A percentile compares a stretch with the other conserved stretches of the same genome.
Evolutionary conservation across 305 asterid genomes (phyloP).

Genomic region (Euphrasia arctica): DNA sequence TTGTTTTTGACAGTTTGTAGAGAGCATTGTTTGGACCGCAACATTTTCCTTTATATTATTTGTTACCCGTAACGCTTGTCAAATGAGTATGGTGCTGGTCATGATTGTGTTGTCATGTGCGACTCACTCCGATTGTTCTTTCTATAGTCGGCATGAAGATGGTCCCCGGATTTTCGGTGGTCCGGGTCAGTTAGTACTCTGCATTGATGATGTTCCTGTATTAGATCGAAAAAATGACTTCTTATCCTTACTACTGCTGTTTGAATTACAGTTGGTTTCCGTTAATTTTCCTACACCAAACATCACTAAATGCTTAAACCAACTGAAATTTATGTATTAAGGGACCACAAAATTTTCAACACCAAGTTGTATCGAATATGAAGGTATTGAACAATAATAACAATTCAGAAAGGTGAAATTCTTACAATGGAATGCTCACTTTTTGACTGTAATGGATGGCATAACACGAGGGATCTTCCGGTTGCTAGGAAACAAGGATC

Average conservation of each 20-base stretch:
- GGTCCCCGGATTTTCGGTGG: neutral
- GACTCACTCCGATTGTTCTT: neutral
- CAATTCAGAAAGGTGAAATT: neutral
- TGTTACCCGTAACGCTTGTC: neutral
- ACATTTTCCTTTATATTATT: neutral
- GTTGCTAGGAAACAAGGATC: conserved; percentile 33
- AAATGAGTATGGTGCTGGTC: neutral
- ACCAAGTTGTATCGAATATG: too few relatives aligned
- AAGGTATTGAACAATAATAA: too few relatives aligned
- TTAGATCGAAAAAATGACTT: neutral
- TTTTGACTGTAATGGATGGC: conserved; percentile 35
- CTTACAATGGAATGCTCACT: conserved; percentile 29
- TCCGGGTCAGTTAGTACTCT: neutral
- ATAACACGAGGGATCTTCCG: conserved; percentile 38
- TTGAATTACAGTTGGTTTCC: conserved; percentile 6
- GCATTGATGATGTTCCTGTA: neutral
- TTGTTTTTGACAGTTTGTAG: conserved; percentile 15
- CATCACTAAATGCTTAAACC: conserved; percentile 34
- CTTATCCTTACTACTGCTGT: neutral
- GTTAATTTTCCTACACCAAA: conserved; percentile 22
- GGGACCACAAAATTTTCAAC: conserved; percentile 26
- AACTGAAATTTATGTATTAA: conserved; percentile 30
- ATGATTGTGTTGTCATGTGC: neutral
- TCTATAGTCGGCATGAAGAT: neutral
- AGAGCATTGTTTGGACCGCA: neutral